These are phyloP conservation scores for Penicillium crustosum DNA, from an alignment of 2,329 filamentous ascomycete genomes.

Conservation along the genomic window DNA sequence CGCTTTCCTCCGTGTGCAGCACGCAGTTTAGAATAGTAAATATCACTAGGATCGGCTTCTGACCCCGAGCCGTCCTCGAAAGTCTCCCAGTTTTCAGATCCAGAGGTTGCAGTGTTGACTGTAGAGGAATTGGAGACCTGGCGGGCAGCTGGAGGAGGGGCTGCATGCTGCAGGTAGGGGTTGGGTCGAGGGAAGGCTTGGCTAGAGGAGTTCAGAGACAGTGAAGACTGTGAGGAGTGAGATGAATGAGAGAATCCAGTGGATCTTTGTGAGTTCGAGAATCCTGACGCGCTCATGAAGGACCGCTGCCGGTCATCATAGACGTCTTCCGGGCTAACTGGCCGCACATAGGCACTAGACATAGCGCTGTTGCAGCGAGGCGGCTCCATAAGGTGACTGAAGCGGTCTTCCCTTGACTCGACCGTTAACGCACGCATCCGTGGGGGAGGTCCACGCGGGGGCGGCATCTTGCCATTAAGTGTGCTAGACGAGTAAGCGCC, in stretches of 20 bases:
- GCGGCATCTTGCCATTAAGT: conserved; percentile 51
- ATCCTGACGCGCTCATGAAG: conserved; percentile 46
- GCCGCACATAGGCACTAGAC: conserved; percentile 55
- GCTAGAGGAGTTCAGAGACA: conserved; percentile 35
- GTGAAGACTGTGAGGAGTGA: conserved; percentile 43
- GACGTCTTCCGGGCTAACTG: conserved; percentile 73
- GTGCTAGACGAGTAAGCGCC: conserved; percentile 44
- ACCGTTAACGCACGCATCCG: conserved; percentile 84
- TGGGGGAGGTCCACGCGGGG: conserved; percentile 67
- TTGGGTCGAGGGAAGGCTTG: conserved; percentile 37
- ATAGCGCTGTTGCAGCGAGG: conserved; percentile 55
- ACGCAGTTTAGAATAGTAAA: conserved; percentile 76
- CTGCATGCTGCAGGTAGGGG: conserved; percentile 37
- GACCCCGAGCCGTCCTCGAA: conserved; percentile 81
- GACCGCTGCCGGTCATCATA: conserved; percentile 68
- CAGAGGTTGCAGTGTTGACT: conserved; percentile 66
- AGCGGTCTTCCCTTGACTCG: conserved; percentile 48
- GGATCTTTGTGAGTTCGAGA: conserved; percentile 38
- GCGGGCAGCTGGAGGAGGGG: conserved; percentile 50
- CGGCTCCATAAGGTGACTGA: conserved; percentile 37
- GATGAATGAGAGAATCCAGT: conserved; percentile 42
- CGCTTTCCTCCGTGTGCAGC: conserved; percentile 65
- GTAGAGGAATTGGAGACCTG: conserved; percentile 73
- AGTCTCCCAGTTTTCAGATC: conserved; percentile 97
- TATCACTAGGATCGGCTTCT: conserved; percentile 71